Conservation (phyloP, 2,329 filamentous ascomycete genomes). For the Domatiomyces globalis region DNA sequence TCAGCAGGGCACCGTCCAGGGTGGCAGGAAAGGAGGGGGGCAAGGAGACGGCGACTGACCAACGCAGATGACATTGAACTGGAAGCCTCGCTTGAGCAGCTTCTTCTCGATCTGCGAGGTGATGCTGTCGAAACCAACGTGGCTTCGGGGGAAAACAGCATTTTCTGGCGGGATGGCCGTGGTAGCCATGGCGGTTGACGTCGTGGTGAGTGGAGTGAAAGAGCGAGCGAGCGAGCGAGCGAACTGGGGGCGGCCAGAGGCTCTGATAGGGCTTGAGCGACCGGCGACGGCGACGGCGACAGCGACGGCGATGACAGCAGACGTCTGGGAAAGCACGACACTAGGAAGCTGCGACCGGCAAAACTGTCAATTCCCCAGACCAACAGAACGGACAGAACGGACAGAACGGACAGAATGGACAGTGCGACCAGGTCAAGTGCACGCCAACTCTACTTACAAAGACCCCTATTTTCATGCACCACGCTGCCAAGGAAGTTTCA, state of each 20-base stretch:
- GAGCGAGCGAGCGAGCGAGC: neutral
- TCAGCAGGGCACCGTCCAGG: neutral
- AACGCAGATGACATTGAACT: slow-evolving; percentile 99
- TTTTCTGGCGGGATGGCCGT: slow-evolving; percentile 26
- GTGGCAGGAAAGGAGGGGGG: neutral
- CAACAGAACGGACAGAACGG: too few species aligned
- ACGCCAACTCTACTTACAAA: neutral
- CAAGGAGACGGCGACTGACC: slow-evolving; percentile 48
- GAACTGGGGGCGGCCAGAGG: neutral
- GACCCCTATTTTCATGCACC: neutral
- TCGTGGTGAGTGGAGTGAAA: neutral
- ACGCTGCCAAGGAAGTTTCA: too few species aligned
- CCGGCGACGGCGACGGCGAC: neutral
- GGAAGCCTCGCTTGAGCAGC: slow-evolving; percentile 97
- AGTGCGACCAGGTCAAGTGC: neutral
- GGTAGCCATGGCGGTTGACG: slow-evolving; percentile 12
- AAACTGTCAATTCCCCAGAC: slow-evolving; percentile 11
- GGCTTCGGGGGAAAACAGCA: slow-evolving; percentile 73
- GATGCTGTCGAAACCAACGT: slow-evolving; percentile 99
- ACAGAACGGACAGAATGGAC: too few species aligned
- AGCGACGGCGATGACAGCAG: neutral
- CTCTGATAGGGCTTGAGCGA: neutral
- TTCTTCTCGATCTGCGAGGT: slow-evolving; percentile 99
- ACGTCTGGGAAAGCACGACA: neutral
- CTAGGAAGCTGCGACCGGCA: slow-evolving; percentile 12